Conservation (phyloP, 805 yeast genomes). For the Clavispora fructus region DNA sequence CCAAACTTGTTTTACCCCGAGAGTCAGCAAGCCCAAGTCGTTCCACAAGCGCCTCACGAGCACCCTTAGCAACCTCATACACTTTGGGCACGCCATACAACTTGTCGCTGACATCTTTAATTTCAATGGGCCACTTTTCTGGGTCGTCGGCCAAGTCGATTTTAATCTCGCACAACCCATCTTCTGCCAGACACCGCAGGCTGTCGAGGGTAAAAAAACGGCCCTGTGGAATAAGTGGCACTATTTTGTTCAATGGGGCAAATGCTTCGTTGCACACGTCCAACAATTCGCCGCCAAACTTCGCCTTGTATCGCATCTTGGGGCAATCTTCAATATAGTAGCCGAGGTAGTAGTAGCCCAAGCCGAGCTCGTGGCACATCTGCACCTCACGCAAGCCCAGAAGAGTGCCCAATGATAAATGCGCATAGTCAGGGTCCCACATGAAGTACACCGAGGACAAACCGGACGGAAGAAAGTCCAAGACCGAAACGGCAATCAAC, state of each 20-base stretch:
- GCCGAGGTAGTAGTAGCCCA: conserved; percentile 69
- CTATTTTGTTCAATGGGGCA: conserved; percentile 31
- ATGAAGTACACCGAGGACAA: conserved; percentile 82
- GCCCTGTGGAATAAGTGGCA: conserved; percentile 23
- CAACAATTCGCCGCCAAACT: conserved; percentile 70
- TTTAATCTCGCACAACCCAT: conserved; percentile 4
- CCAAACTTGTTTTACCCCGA: conserved; percentile 8
- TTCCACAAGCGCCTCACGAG: conserved; percentile 8
- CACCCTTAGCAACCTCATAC: conserved; percentile 16
- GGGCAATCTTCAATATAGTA: conserved; percentile 72
- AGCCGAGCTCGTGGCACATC: conserved; percentile 41
- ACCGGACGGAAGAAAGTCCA: conserved; percentile 72
- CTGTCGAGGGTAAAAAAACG: conserved; percentile 25
- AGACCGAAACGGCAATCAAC: conserved; percentile 68
- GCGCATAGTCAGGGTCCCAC: conserved; percentile 77
- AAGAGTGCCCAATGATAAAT: conserved; percentile 68
- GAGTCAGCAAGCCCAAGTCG: neutral
- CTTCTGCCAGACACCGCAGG: neutral
- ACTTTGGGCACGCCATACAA: conserved; percentile 7
- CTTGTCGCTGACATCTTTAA: conserved; percentile 4
- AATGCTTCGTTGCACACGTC: conserved; percentile 49
- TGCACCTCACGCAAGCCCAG: conserved; percentile 69
- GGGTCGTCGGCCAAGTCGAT: conserved; percentile 8
- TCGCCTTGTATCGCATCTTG: conserved; percentile 77
- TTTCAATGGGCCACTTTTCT: conserved; percentile 6